phyloP scores from a whole-genome alignment of 257 asterid species.

The Primulina eburnea region DNA sequence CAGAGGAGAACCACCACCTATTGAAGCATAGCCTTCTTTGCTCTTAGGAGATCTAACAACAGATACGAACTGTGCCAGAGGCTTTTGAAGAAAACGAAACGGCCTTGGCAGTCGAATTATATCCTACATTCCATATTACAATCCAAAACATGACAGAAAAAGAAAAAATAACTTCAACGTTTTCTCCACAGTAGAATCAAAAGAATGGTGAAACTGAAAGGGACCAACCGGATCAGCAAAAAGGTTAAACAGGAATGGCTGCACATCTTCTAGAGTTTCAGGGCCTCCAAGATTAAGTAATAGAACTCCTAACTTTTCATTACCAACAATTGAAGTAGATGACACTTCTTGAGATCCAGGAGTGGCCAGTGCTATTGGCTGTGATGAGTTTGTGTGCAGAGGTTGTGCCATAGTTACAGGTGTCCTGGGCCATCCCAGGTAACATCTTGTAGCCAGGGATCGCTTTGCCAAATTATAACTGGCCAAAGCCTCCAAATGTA shows the following conservation, averaged over 20 bases:
- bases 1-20: slow-evolving; percentile 99
- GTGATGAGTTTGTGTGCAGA: slow-evolving; percentile 31
- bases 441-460: slow-evolving; percentile 39
- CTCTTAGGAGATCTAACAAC: slow-evolving; percentile 95
- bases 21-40: slow-evolving; percentile 97
- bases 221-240: slow-evolving; percentile 93
- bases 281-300: slow-evolving; percentile 98
- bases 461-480: slow-evolving; percentile 38
- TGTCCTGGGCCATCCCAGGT: slow-evolving; percentile 45
- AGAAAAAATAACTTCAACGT: slow-evolving; percentile 15
- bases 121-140: slow-evolving; percentile 55
- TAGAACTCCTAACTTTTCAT: slow-evolving; percentile 86
- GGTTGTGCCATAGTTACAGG: slow-evolving; percentile 31
- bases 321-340: slow-evolving; percentile 44
- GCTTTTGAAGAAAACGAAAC: slow-evolving; percentile 93
- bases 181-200: slow-evolving; percentile 21
- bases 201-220: slow-evolving; percentile 23
- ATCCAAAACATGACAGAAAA: slow-evolving; percentile 16
- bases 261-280: slow-evolving; percentile 95
- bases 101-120: slow-evolving; percentile 92
- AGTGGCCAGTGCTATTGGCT: slow-evolving; percentile 52
- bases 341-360: slow-evolving; percentile 53
- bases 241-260: slow-evolving; percentile 93
- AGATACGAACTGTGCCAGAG: slow-evolving; percentile 91
- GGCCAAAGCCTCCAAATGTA: slow-evolving; percentile 49